phyloP scores from a whole-genome alignment of 768 basidiomycete genomes.

The Favolaschia claudopus region DNA sequence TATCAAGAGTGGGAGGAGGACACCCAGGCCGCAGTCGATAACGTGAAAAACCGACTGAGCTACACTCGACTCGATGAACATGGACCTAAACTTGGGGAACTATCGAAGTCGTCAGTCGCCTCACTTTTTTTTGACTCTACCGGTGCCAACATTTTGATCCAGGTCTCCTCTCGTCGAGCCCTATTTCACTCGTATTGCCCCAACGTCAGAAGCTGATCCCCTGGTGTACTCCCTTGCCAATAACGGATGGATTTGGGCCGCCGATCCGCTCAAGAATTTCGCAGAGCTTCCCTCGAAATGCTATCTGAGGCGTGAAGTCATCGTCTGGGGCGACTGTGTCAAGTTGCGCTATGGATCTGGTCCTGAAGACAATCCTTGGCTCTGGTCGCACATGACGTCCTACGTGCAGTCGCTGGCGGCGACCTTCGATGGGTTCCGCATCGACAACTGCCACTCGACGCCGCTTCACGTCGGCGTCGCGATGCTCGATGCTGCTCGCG shows the following conservation, averaged over 20 bases:
- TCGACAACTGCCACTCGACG: conserved; percentile 99
- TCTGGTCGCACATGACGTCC: conserved; percentile 90
- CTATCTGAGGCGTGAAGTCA: conserved; percentile 94
- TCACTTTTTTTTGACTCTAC: background rate
- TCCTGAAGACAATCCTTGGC: conserved; percentile 87
- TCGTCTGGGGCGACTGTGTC: conserved; percentile 98
- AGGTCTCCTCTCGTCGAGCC: conserved; percentile 88
- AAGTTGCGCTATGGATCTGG: conserved; percentile 92
- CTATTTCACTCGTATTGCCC: conserved; percentile 88
- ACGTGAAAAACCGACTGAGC: conserved; percentile 76
- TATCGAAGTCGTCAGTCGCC: conserved; percentile 71
- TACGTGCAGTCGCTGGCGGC: conserved; percentile 85
- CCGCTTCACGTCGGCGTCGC: conserved; percentile 95
- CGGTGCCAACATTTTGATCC: background rate
- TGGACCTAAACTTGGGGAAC: conserved; percentile 86
- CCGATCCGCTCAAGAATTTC: conserved; percentile 94
- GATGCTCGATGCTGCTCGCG: conserved; percentile 91
- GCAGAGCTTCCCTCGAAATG: conserved; percentile 92
- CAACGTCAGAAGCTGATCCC: conserved; percentile 50
- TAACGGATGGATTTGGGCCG: conserved; percentile 99
- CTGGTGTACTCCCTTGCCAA: conserved; percentile 85
- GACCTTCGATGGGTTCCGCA: conserved; percentile 93
- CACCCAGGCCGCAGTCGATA: conserved; percentile 72
- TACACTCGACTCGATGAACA: conserved; percentile 84
- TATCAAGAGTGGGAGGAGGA: conserved; percentile 92